Conservation (phyloP, 306 rosid genomes). For the Urtica urens region DNA sequence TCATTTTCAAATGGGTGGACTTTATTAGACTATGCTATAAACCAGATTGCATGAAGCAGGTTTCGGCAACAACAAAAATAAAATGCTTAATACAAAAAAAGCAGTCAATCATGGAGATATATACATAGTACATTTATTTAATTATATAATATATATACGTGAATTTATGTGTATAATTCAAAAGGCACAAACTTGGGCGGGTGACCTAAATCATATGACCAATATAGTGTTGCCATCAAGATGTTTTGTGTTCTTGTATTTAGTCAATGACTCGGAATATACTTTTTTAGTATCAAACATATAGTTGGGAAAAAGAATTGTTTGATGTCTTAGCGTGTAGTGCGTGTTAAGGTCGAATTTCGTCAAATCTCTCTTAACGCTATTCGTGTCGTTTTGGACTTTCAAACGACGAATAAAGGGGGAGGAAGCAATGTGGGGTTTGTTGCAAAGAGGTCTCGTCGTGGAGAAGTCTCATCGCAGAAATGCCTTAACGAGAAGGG, state of each 20-base stretch:
- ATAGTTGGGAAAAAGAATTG: background rate
- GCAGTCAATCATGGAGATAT: background rate
- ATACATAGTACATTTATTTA: background rate
- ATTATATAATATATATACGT: too few species aligned
- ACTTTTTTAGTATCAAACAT: conserved; percentile 12
- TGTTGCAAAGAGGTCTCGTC: too few species aligned
- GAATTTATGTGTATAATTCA: conserved; percentile 1
- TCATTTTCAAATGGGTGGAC: conserved; percentile 39
- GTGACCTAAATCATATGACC: conserved; percentile 41
- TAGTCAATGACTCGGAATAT: conserved; percentile 10
- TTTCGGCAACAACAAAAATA: conserved; percentile 8
- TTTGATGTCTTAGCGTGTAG: background rate
- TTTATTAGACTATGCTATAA: conserved; percentile 14
- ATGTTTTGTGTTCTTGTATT: conserved; percentile 1
- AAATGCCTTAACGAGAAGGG: too few species aligned
- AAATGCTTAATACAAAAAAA: background rate
- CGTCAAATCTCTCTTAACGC: too few species aligned
- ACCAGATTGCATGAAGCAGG: conserved; percentile 31
- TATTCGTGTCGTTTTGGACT: too few species aligned
- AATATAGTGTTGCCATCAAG: conserved; percentile 7
- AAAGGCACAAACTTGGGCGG: conserved; percentile 33
- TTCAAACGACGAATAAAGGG: too few species aligned
- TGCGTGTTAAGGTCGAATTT: too few species aligned
- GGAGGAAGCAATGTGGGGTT: too few species aligned
- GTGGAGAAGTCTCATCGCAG: too few species aligned